Evolutionary conservation across 148 eudicot genomes (phyloP), one percentile per base, ranked within the genome.

Genomic region (Cornus suecica): DNA sequence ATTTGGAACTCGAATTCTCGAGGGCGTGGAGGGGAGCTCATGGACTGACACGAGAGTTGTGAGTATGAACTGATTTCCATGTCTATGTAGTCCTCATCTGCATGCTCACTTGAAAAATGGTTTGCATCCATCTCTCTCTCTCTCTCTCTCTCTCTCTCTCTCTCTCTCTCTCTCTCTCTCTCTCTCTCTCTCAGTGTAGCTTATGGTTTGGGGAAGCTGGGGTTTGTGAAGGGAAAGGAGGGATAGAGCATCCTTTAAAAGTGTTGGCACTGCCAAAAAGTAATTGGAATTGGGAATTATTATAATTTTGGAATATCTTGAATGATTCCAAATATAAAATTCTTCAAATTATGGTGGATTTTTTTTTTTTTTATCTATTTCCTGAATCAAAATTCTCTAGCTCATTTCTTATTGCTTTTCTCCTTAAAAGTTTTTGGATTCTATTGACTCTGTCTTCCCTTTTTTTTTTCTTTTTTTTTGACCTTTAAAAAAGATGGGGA

Each of bases 1-100:
- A 88, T 89, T 74, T 84, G 93, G 78, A 91, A 91, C 85, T 90
- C 97, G 66, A 91, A 91, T 60, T 91, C 97, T 51, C 78, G 78
- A 66, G 74, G 48, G 65, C 54, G 85, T 26, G 60, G 76, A 9
- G 77, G 77, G 68, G 80, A 70, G 68, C 61, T 70, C 26, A n/a
- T 64, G 1, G 87, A 65, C 14, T 77, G 72, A 60, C 72, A 71
- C 64, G 84, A 80, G 65, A 87, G 78, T 77, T 77, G 69, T 65
- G 79, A 51, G 60, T 76, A 82, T 62, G 93, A 71, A 76, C 84
- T 83, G 7, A 91, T 85, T 84, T 90, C 97, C 91, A 91, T 89
- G 78, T 91, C 91, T 72, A 91, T 91, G 82, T 91, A 91, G 23
- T 91, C 97, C 23, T 89, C 96, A 23, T 89, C 93, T 37, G 77